Evolutionary conservation across 2,329 filamentous ascomycete genomes (phyloP), one percentile per base, ranked within the genome.

Genomic region (Apiospora arundinis): DNA sequence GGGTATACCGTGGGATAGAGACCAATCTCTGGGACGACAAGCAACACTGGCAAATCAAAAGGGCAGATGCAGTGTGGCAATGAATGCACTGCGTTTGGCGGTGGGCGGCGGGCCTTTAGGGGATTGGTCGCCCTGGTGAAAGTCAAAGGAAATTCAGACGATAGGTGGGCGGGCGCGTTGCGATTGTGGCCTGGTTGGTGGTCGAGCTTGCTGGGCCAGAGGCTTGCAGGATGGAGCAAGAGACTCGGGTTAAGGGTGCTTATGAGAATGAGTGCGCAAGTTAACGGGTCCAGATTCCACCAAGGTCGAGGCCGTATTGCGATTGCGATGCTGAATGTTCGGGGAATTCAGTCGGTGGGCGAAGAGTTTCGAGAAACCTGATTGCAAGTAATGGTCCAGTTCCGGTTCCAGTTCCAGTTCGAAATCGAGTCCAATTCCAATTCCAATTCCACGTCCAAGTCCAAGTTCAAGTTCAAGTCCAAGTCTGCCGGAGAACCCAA

Each of bases 101-200:
- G 56, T 40, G 56, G 56, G 56, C 28, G 56, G 56, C 32, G 56
- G 56, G 56, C 56, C 32, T 63, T 18, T 28, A 9, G 28, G 23
- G 56, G 56, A 63, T 63, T 63, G 56, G 56, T 63, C 56, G 56
- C 37, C 56, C 32, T 40, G 28, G 32, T 40, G 9, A 63, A 63
- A 63, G 56, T 40, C 56, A 63, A 63, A 63, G 56, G 56, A 63
- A 63, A 63, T 40, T 63, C 32, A 63, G 56, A 63, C 32, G 56
- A 63, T 63, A 28, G 32, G 42, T 16, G 32, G 56, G 28, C 21
- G 56, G 28, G 56, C 56, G 56, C 28, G 56, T n/a, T 63, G 56
- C 56, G 56, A n/a, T 63, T 40, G 37, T 63, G 56, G 32, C 37
- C 56, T 40, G 56, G 32, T 21, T 63, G 52, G 52, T 32, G 52